These are phyloP conservation scores for Pseudopyricularia javanii DNA, from an alignment of 2,329 filamentous ascomycete genomes.

Conservation along the genomic window DNA sequence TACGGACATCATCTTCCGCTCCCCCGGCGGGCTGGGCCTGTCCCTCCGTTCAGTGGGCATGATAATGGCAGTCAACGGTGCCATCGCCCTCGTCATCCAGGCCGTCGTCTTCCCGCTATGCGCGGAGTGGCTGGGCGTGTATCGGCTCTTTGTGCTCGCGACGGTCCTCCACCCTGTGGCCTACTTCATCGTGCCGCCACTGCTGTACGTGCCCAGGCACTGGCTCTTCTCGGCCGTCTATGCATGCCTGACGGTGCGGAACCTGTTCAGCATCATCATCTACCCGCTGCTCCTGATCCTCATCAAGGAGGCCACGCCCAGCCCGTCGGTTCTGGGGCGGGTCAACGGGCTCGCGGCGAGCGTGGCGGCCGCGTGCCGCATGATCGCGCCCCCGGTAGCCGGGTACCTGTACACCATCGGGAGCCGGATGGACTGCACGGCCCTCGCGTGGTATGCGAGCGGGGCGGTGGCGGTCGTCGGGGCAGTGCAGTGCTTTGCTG, in stretches of 20 bases:
- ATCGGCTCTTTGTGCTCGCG: conserved; percentile 44
- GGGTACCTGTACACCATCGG: conserved; percentile 22
- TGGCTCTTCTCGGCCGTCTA: conserved; percentile 28
- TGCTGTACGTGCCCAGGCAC: conserved; percentile 40
- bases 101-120: conserved; percentile 53
- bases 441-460: conserved; percentile 52
- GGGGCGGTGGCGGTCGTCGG: conserved; percentile 43
- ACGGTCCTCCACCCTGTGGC: conserved; percentile 48
- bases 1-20: conserved; percentile 33
- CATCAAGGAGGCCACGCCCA: neutral
- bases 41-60: conserved; percentile 50
- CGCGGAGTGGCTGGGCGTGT: conserved; percentile 45
- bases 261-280: conserved; percentile 1
- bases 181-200: conserved; percentile 45
- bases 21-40: conserved; percentile 49
- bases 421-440: conserved; percentile 44
- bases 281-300: neutral
- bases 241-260: neutral
- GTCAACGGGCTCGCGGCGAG: conserved; percentile 1
- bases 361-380: neutral
- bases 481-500: conserved; percentile 46
- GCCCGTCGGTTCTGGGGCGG: neutral
- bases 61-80: conserved; percentile 38
- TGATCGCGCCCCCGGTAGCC: neutral
- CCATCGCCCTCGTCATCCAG: conserved; percentile 63